phyloP scores from a whole-genome alignment of 2,329 filamentous ascomycete species.

The Teratosphaeriaceae sp. region DNA sequence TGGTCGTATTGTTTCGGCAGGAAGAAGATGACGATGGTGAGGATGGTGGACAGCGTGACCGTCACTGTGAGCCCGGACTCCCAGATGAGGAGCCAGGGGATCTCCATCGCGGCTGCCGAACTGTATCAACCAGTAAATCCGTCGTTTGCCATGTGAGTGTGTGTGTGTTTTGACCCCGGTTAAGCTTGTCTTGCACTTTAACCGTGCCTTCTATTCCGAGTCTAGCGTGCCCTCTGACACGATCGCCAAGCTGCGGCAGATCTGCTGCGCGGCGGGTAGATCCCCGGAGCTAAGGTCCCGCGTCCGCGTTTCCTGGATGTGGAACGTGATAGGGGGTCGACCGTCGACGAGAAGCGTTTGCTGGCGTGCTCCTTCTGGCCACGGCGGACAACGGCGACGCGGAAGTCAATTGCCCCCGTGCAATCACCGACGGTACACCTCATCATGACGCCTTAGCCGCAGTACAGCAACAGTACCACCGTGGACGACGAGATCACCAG shows the following conservation, averaged over 20 bases:
- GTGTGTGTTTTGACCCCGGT: no score
- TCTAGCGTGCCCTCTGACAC: not conserved
- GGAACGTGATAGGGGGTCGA: not conserved
- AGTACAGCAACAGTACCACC: not conserved
- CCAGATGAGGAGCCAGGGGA: constrained; percentile 24
- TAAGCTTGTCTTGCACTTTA: no score
- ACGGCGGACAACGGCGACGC: not conserved
- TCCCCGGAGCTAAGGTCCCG: not conserved
- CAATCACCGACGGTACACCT: no score
- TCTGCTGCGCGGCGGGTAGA: not conserved
- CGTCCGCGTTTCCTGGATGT: not conserved
- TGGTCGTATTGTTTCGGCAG: constrained; percentile 48
- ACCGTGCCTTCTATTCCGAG: no score
- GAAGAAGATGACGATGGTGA: constrained; percentile 45
- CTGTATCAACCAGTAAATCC: no score
- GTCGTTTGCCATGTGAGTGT: no score
- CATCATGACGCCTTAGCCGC: no score
- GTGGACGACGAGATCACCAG: no score
- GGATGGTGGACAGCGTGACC: constrained; percentile 37
- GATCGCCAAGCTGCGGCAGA: not conserved
- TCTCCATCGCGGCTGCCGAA: no score
- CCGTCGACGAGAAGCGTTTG: not conserved
- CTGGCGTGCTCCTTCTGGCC: not conserved
- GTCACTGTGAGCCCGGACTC: constrained; percentile 35
- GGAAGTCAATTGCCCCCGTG: no score